These are phyloP conservation scores for Stephanodiscus triporus DNA, from an alignment of 108 stramenopile genomes.

Conservation along the genomic window DNA sequence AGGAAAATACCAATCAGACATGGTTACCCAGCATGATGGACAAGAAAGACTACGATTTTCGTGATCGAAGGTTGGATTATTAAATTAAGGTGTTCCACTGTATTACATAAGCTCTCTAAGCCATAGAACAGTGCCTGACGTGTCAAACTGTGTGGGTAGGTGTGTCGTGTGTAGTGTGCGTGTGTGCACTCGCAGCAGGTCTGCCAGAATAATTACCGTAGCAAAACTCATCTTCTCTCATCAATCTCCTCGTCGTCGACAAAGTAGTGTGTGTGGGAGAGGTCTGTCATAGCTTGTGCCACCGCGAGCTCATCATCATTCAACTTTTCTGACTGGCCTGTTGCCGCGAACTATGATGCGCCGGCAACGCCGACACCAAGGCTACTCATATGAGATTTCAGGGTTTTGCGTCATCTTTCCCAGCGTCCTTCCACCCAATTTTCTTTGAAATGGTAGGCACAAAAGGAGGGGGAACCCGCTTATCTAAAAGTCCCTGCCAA, in stretches of 20 bases:
- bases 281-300: not conserved
- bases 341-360: no score
- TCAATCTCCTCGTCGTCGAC: no score
- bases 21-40: constrained; percentile 47
- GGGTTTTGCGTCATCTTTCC: constrained; percentile 9
- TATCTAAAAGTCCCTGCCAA: constrained; percentile 64
- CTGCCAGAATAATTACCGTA: no score
- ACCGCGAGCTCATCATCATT: not conserved
- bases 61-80: constrained; percentile 46
- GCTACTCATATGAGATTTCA: no score
- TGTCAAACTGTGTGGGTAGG: no score
- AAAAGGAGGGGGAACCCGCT: constrained; percentile 80
- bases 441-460: constrained; percentile 64
- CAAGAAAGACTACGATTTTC: constrained; percentile 40
- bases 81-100: not conserved
- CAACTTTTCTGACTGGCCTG: no score
- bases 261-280: no score
- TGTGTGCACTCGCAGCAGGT: no score
- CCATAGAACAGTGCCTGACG: no score
- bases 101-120: not conserved
- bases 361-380: no score
- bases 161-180: no score
- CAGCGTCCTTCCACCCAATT: constrained; percentile 7
- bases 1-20: constrained; percentile 20
- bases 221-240: no score